Evolutionary conservation across 352 stramenopile species (phyloP), one percentile per base, ranked within the genome.

Genomic region (Phytophthora fragariaefolia): DNA sequence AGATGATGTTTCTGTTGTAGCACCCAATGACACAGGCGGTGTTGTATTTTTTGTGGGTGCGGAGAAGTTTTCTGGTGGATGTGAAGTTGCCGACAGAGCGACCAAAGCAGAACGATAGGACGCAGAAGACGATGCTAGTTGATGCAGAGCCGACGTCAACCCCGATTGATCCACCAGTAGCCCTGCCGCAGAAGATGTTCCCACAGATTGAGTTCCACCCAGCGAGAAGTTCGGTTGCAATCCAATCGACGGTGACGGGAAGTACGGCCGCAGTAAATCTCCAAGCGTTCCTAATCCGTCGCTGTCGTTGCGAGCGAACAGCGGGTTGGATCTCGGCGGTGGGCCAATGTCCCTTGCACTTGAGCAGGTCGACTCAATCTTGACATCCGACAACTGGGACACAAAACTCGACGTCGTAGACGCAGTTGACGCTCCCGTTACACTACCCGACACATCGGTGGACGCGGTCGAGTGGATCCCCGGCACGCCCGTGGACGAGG

Each of bases 301-400:
- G 32, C 79, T 93, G 42, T 89, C 82, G 17, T 69, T 84, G 1
- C 82, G 73, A 17, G 68, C 62, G 58, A 93, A 89, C 24, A 91
- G 65, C 40, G 82, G 82, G 43, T 91, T 92, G 6, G 58, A 47
- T 58, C 58, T 49, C 3, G 76, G 76, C 40, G 80, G 69, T 6
- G 59, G 45, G 1, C 70, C 68, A n/a, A 73, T 1, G n/a, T 62
- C 65, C 20, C 32, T 49, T 46, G 36, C 42, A 45, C 20, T 73
- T n/a, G 47, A 49, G 49, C 13, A 61, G 10, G 51, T 18, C 28
- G 67, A 66, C 27, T 76, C 22, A 20, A 84, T 46, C 28, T 62
- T 74, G n/a, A 86, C 59, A 18, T 77, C 69, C 5, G 71, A 63
- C 36, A 69, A n/a, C 9, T 73, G 63, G 34, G 34, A 36, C 10